Conservation (phyloP, 2,329 filamentous ascomycete species). For the Ophiocordyceps camponoti-saundersi region DNA sequence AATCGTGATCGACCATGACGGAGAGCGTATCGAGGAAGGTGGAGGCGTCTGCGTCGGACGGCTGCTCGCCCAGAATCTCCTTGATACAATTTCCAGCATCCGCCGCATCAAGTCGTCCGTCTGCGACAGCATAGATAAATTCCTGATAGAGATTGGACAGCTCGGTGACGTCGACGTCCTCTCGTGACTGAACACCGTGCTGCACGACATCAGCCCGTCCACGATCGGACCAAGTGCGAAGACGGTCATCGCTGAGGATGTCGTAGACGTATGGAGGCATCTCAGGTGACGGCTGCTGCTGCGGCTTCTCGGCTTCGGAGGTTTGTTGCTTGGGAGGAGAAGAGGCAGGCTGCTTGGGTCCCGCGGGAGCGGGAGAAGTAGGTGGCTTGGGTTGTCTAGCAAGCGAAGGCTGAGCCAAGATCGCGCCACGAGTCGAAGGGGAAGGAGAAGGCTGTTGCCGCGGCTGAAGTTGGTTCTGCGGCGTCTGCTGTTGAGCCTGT, state of each 20-base stretch:
- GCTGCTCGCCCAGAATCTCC: slow-evolving; percentile 49
- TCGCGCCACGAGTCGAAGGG: slow-evolving; percentile 4
- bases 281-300: slow-evolving; percentile 10
- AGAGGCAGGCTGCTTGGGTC: slow-evolving; percentile 6
- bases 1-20: slow-evolving; percentile 58
- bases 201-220: slow-evolving; percentile 53
- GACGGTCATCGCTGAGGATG: slow-evolving; percentile 52
- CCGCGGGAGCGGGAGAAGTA: slow-evolving; percentile 6
- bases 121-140: slow-evolving; percentile 58
- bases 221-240: slow-evolving; percentile 48
- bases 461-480: slow-evolving; percentile 3
- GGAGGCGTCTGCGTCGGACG: slow-evolving; percentile 34
- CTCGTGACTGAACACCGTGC: slow-evolving; percentile 44
- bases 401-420: slow-evolving; percentile 3
- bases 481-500: slow-evolving; percentile 5
- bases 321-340: slow-evolving; percentile 4
- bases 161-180: slow-evolving; percentile 49
- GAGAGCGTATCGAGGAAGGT: slow-evolving; percentile 74
- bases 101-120: slow-evolving; percentile 45
- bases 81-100: slow-evolving; percentile 60
- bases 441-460: slow-evolving; percentile 1
- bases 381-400: slow-evolving; percentile 6
- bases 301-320: slow-evolving; percentile 4
- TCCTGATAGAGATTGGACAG: slow-evolving; percentile 70
- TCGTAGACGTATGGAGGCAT: slow-evolving; percentile 50